Evolutionary conservation across 768 basidiomycete genomes (phyloP).

Genomic region (Tremella fuciformis): DNA sequence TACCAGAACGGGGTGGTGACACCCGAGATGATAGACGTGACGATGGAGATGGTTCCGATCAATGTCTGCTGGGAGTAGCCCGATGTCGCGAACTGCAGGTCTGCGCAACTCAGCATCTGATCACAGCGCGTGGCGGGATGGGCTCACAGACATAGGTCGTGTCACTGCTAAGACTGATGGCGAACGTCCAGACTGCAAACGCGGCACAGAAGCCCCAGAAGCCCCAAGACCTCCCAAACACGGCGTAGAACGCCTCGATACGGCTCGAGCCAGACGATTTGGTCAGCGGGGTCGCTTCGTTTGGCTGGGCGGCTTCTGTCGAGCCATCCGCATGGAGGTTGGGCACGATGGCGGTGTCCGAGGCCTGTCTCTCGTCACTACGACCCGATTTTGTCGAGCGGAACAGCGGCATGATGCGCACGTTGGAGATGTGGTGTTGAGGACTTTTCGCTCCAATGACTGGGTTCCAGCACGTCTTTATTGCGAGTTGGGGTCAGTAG

Average conservation of each 20-base stretch:
- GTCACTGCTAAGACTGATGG: neutral
- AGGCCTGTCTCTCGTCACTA: too few species aligned
- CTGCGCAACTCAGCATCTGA: neutral
- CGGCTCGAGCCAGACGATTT: too few species aligned
- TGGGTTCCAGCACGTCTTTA: too few species aligned
- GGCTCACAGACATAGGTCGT: conserved; percentile 2
- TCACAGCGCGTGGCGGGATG: neutral
- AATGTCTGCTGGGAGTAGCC: neutral
- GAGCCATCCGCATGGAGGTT: too few species aligned
- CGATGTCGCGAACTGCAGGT: neutral
- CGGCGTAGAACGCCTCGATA: neutral
- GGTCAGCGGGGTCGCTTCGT: too few species aligned
- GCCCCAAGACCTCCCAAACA: neutral
- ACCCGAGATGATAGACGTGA: conserved; percentile 52
- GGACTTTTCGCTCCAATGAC: too few species aligned
- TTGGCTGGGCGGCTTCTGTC: too few species aligned
- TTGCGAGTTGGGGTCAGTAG: too few species aligned
- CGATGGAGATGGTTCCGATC: conserved; percentile 26
- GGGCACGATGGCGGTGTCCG: too few species aligned
- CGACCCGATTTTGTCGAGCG: too few species aligned
- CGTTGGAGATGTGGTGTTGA: too few species aligned
- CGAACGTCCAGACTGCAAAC: neutral
- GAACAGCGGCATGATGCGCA: too few species aligned
- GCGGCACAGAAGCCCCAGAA: neutral
- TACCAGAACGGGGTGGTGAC: conserved; percentile 68